phyloP scores from a whole-genome alignment of 116 monocot genomes.

The Posidonia oceanica region DNA sequence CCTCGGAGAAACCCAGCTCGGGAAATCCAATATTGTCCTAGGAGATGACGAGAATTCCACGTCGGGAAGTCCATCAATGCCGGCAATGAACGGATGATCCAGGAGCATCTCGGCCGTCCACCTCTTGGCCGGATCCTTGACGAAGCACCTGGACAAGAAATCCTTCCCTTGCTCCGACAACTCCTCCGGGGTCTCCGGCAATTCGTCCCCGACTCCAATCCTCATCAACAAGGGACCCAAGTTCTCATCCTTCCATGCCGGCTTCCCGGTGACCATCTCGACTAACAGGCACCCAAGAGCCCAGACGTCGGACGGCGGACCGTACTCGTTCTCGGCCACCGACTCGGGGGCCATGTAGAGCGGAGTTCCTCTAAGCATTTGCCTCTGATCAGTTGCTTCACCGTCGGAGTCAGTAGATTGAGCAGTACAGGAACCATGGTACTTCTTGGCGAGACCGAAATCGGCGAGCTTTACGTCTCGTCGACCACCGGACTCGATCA shows the following conservation, averaged over 20 bases:
- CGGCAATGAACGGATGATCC: slow-evolving; percentile 27
- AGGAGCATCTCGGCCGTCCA: slow-evolving; percentile 47
- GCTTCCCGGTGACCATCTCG: slow-evolving; percentile 29
- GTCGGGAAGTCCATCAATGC: no score
- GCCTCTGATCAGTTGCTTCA: neutral
- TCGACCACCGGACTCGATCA: neutral
- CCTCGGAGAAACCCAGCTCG: no score
- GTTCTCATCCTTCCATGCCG: slow-evolving; percentile 3
- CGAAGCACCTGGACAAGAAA: slow-evolving; percentile 30
- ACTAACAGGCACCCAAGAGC: slow-evolving; percentile 23
- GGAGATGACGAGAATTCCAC: no score
- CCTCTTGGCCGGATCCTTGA: slow-evolving; percentile 18
- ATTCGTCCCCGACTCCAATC: slow-evolving; percentile 11
- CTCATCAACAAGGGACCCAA: slow-evolving; percentile 7
- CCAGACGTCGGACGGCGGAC: slow-evolving; percentile 34
- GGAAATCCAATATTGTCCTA: no score
- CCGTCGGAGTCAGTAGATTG: no score
- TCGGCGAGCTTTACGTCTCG: slow-evolving; percentile 8
- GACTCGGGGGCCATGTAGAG: slow-evolving; percentile 32
- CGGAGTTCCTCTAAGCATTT: slow-evolving; percentile 13
- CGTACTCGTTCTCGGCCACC: slow-evolving; percentile 6
- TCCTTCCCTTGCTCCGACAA: slow-evolving; percentile 37
- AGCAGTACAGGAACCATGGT: neutral
- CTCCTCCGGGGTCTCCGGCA: slow-evolving; percentile 15
- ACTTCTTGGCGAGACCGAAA: slow-evolving; percentile 10